Percentiles rank a stretch among this genome's conserved stretches.
Evolutionary conservation across 1,284 basidiomycete species (phyloP).

Genomic region (Stygiomarasmius scandens): DNA sequence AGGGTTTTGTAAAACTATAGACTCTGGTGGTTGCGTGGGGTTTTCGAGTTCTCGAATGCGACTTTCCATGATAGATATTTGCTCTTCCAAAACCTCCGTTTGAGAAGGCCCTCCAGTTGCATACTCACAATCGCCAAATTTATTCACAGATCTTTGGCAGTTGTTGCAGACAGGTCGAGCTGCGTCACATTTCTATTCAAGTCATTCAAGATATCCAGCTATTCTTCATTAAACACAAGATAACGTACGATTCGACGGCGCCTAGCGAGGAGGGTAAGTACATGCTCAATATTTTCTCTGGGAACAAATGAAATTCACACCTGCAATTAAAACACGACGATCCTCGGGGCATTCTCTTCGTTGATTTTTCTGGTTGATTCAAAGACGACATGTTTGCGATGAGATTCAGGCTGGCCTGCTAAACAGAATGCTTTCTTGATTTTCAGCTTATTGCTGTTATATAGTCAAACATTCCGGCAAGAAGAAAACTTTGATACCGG

Average conservation of each 20-base stretch:
- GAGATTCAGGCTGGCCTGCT: too few relatives aligned
- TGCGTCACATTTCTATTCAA: conserved; percentile 10
- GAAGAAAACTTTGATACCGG: too few relatives aligned
- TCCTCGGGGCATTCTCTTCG: background rate
- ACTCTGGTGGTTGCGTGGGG: background rate
- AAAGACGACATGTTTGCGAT: too few relatives aligned
- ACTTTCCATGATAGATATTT: conserved; percentile 5
- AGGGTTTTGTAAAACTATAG: background rate
- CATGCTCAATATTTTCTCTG: too few relatives aligned
- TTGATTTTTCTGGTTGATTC: background rate
- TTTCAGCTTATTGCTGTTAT: too few relatives aligned
- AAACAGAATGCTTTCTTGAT: too few relatives aligned
- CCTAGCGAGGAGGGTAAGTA: background rate
- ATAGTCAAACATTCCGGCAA: too few relatives aligned
- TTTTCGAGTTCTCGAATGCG: conserved; percentile 4
- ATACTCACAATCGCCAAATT: conserved; percentile 10
- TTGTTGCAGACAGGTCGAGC: conserved; percentile 3
- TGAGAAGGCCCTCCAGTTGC: background rate
- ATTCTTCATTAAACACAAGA: background rate
- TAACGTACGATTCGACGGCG: background rate
- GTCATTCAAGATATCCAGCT: background rate
- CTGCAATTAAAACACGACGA: background rate
- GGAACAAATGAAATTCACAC: background rate
- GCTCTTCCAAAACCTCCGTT: background rate
- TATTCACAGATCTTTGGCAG: background rate